Percentiles rank a stretch among this genome's conserved stretches.
Evolutionary conservation across 129 eudicot species (phyloP).

Genomic region (Escallonia rubra): DNA sequence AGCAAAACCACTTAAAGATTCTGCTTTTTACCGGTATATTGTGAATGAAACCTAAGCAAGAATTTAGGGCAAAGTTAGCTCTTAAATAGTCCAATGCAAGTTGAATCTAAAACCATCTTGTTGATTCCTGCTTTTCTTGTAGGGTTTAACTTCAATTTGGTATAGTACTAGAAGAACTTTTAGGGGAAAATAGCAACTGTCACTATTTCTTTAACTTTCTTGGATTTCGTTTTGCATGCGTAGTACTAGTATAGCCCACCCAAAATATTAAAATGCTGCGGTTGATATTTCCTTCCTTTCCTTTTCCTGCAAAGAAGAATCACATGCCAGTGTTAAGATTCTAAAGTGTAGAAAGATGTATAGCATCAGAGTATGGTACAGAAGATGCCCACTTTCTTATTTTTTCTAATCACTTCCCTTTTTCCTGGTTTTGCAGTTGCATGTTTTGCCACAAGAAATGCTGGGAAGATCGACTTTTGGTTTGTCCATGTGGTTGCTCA

Average conservation of each 20-base stretch:
- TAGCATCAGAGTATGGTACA: neutral
- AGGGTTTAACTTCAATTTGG: neutral
- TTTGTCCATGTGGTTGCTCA: slow-evolving; percentile 52
- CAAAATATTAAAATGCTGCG: slow-evolving; percentile 1
- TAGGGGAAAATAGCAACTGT: neutral
- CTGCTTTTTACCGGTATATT: too few species aligned
- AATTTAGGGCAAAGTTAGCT: neutral
- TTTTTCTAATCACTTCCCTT: slow-evolving; percentile 7
- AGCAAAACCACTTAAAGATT: too few species aligned
- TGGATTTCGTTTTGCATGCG: slow-evolving; percentile 60
- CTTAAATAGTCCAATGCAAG: neutral
- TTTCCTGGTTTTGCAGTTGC: slow-evolving; percentile 39
- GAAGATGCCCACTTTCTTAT: neutral
- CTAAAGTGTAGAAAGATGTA: slow-evolving; percentile 10
- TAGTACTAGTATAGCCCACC: slow-evolving; percentile 17
- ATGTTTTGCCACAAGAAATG: slow-evolving; percentile 68
- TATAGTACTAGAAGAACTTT: neutral
- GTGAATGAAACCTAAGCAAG: neutral
- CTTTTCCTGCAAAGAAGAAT: slow-evolving; percentile 14
- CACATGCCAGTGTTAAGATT: slow-evolving; percentile 20
- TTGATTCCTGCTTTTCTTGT: neutral
- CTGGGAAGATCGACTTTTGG: slow-evolving; percentile 71
- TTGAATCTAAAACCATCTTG: neutral
- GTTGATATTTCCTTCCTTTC: slow-evolving; percentile 4
- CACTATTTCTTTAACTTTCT: slow-evolving; percentile 24